Percentiles rank a stretch among this genome's conserved stretches.
Conservation (phyloP, 2,329 filamentous ascomycete genomes). For the Colletotrichum karsti region DNA sequence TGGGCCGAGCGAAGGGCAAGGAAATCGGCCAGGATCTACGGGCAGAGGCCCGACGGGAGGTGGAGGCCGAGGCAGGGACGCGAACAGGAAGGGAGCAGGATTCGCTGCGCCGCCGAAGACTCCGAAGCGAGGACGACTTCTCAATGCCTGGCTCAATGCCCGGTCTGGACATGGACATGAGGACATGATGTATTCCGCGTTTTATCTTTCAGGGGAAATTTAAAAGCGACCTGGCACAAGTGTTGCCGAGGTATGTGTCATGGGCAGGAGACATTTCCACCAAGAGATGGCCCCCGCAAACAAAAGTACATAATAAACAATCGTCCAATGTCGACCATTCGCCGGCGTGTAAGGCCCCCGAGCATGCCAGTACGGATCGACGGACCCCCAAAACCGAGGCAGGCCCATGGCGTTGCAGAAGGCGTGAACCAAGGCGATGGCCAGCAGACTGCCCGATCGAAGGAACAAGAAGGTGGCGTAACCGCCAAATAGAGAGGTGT, state of each 20-base stretch:
- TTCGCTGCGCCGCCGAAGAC: conserved; percentile 49
- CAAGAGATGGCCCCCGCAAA: conserved; percentile 77
- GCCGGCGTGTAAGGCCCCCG: neutral
- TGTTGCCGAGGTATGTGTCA: conserved; percentile 72
- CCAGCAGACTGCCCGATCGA: conserved; percentile 82
- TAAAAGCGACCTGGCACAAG: conserved; percentile 40
- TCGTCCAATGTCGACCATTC: conserved; percentile 65
- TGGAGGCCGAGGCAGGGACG: conserved; percentile 52
- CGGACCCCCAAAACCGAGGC: conserved; percentile 83
- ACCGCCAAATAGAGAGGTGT: conserved; percentile 93
- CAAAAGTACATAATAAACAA: conserved; percentile 82
- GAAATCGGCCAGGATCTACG: conserved; percentile 60
- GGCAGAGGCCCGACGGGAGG: conserved; percentile 58
- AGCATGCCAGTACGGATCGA: conserved; percentile 62
- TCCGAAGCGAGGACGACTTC: conserved; percentile 46
- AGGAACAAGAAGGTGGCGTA: conserved; percentile 91
- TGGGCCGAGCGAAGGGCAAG: conserved; percentile 63
- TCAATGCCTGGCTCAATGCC: conserved; percentile 58
- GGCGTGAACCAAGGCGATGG: conserved; percentile 79
- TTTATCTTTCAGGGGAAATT: neutral
- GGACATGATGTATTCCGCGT: conserved; percentile 18
- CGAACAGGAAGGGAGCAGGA: conserved; percentile 44
- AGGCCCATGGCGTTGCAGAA: conserved; percentile 96
- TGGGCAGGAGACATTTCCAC: conserved; percentile 73
- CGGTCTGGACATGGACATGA: conserved; percentile 42